Base-by-base conservation (phyloP, 495 filamentous ascomycete genomes). In the Echria macrotheca region DNA sequence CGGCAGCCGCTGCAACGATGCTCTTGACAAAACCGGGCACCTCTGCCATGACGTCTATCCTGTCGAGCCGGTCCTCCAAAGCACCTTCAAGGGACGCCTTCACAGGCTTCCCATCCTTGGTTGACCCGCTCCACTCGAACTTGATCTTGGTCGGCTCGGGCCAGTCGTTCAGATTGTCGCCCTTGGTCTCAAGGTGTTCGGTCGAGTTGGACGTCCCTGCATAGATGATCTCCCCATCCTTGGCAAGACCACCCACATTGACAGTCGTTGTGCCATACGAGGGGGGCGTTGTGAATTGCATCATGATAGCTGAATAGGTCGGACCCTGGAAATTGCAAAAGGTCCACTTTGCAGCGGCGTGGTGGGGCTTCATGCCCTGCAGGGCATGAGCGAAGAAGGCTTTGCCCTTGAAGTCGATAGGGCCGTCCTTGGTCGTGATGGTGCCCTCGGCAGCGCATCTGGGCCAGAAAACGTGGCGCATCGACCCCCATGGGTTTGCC, bases 321-420 rank as follows among this genome's bases (percentile, higher is more conserved):
- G 88, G 87, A 3, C 85, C 84, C 63, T 96, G 89, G 73, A 95
- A 97, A 68, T 90, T 82, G 64, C 80, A 69, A 66, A 96, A 97
- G 64, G 91, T 95, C 93, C 93, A 98, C 52, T 80, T 84, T 14
- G 90, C 83, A 48, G 91, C 93, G 32, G 89, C 89, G 69, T 97
- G 94, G 64, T 98, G 93, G 11, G 93, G 93, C 75, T 97, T 98
- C 94, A 97, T 97, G 55, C 89, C 93, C 66, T 98, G 93, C 31
- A 97, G 72, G 25, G 88, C 89, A 65, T 89, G 83, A 54, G 81
- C 72, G 66, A 89, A 87, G 53, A 94, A 68, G 19, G 80, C 89
- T 51, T 71, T 78, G 33, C 93, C 93, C 46, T 78, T 83, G 64
- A 94, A 81, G 60, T 96, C 82, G 29, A 94, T 71, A n/a, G 83